Percentiles rank a stretch among this genome's conserved stretches.
Evolutionary conservation across 331 rosid genomes (phyloP).

Genomic region (Quercus tomentella): DNA sequence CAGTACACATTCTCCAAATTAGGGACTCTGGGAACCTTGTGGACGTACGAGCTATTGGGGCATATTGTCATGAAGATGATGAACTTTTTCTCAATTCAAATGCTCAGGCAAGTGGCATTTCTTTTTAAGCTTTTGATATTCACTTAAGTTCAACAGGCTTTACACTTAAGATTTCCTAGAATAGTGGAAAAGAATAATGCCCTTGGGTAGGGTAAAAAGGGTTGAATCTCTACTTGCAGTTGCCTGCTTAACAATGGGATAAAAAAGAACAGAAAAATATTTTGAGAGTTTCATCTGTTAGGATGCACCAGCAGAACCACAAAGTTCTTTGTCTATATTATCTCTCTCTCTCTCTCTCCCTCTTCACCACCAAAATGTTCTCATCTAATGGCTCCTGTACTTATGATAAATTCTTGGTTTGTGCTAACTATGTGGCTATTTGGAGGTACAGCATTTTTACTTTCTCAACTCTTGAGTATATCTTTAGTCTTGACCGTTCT

Average conservation of each 20-base stretch:
- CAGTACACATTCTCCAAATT: conserved; percentile 81
- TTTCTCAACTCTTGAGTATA: neutral
- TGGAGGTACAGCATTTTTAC: neutral
- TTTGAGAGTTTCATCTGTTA: neutral
- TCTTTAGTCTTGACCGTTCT: neutral
- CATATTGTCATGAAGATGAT: conserved; percentile 91
- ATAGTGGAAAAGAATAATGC: neutral
- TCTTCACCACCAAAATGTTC: neutral
- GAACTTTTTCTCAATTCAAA: conserved; percentile 82
- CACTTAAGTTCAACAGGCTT: neutral
- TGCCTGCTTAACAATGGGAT: neutral
- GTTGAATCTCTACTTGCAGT: neutral
- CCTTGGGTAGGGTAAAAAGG: neutral
- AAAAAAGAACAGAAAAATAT: neutral
- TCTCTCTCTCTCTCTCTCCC: neutral
- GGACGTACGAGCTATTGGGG: conserved; percentile 76
- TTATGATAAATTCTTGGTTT: too few species aligned
- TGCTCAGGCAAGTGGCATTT: conserved; percentile 52
- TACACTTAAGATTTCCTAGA: neutral
- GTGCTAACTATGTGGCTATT: neutral
- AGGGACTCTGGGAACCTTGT: conserved; percentile 89
- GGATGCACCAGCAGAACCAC: neutral
- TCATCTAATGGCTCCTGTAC: neutral
- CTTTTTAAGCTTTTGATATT: conserved; percentile 15
- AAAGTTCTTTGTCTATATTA: too few species aligned